These are phyloP conservation scores for Pisolithus marmoratus DNA, from an alignment of 768 basidiomycete species.

Conservation along the genomic window DNA sequence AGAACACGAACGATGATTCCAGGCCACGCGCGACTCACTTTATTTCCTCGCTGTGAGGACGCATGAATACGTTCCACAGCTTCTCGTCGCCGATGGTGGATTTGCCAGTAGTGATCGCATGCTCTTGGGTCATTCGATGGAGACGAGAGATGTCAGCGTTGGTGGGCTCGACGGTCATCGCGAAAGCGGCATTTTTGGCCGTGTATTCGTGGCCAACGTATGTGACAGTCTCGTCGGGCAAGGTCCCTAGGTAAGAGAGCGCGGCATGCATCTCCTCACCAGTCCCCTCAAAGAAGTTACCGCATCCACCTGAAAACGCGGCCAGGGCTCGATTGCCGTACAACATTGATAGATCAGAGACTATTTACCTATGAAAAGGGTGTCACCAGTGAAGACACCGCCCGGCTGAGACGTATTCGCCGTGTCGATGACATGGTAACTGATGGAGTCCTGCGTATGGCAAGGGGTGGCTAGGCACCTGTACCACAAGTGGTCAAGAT, in stretches of 20 bases:
- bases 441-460: conserved; percentile 96
- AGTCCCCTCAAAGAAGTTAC: conserved; percentile 90
- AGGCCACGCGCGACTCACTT: conserved; percentile 39
- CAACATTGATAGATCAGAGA: neutral
- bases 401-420: conserved; percentile 48
- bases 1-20: neutral
- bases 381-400: conserved; percentile 92
- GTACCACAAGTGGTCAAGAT: conserved; percentile 5
- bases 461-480: conserved; percentile 87
- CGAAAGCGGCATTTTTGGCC: conserved; percentile 66
- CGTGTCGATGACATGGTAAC: conserved; percentile 65
- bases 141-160: conserved; percentile 61
- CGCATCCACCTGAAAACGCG: conserved; percentile 63
- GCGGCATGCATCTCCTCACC: conserved; percentile 77
- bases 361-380: conserved; percentile 64
- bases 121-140: conserved; percentile 47
- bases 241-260: conserved; percentile 55
- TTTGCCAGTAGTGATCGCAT: conserved; percentile 67
- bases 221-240: conserved; percentile 76
- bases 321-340: neutral
- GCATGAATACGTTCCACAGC: conserved; percentile 94
- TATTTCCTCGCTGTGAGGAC: conserved; percentile 56
- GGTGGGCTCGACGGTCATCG: conserved; percentile 51
- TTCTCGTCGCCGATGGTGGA: conserved; percentile 93
- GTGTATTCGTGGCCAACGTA: conserved; percentile 96